phyloP scores from a whole-genome alignment of 1,139 yeast species.

The Pneumocystis sp. region DNA sequence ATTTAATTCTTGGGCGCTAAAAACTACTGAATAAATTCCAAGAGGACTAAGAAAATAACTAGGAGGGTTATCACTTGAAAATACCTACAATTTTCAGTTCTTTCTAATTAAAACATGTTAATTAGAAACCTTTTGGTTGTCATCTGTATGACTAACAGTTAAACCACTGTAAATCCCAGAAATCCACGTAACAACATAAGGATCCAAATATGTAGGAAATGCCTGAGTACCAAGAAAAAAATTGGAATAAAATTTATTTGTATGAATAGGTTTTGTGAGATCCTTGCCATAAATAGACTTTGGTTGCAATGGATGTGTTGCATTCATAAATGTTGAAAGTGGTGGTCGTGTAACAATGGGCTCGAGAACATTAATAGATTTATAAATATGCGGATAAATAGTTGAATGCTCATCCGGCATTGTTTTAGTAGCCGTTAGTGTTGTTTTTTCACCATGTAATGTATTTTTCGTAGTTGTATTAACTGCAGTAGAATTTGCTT shows the following conservation, averaged over 20 bases:
- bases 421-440: not conserved
- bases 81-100: constrained; percentile 23
- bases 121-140: constrained; percentile 28
- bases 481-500: not conserved
- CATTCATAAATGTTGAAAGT: not conserved
- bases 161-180: constrained; percentile 32
- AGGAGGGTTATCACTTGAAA: constrained; percentile 20
- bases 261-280: constrained; percentile 27
- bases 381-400: not conserved
- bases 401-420: not conserved
- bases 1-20: constrained; percentile 41
- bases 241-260: constrained; percentile 60
- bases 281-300: not conserved
- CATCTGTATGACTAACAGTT: constrained; percentile 44
- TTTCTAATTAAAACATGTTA: constrained; percentile 6
- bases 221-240: constrained; percentile 41
- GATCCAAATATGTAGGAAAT: constrained; percentile 38
- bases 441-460: not conserved
- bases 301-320: not conserved
- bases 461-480: not conserved
- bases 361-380: not conserved
- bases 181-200: constrained; percentile 46
- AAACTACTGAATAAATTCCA: constrained; percentile 36
- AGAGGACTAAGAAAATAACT: constrained; percentile 44
- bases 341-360: not conserved